These are phyloP conservation scores for Phytophthora kernoviae DNA, from an alignment of 352 stramenopile species.

Conservation along the genomic window DNA sequence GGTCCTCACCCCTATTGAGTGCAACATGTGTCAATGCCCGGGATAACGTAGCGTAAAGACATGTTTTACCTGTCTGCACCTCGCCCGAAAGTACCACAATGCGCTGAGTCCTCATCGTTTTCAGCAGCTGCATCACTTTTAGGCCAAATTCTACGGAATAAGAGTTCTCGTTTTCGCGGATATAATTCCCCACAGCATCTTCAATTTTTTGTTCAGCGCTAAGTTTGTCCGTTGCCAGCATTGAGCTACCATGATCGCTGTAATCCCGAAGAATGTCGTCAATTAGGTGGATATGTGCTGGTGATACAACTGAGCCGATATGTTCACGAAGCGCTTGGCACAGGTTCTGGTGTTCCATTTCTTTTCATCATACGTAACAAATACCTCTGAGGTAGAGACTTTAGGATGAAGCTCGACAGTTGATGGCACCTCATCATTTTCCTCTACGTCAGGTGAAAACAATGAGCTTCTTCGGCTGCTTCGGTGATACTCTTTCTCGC, in stretches of 20 bases:
- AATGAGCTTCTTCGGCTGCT: conserved; percentile 5
- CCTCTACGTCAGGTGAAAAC: conserved; percentile 18
- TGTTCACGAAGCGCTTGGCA: conserved; percentile 47
- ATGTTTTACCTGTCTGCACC: conserved; percentile 58
- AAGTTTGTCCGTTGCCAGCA: background rate
- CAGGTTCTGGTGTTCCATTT: conserved; percentile 46
- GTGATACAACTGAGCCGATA: conserved; percentile 22
- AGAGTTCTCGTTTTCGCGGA: conserved; percentile 19
- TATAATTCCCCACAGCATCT: conserved; percentile 31
- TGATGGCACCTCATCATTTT: conserved; percentile 11
- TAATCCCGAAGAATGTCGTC: conserved; percentile 56
- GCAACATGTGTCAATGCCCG: conserved; percentile 29
- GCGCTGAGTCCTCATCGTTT: conserved; percentile 32
- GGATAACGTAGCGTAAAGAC: conserved; percentile 48
- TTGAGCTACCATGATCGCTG: conserved; percentile 4
- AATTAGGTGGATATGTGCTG: conserved; percentile 31
- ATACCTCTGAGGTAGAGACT: conserved; percentile 12
- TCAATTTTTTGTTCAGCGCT: conserved; percentile 25
- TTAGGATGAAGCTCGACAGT: conserved; percentile 3
- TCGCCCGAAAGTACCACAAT: conserved; percentile 48
- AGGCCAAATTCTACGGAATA: conserved; percentile 40
- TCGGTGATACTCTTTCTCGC: conserved; percentile 21
- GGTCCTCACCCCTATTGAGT: conserved; percentile 1
- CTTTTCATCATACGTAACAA: conserved; percentile 25
- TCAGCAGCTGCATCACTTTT: conserved; percentile 56